Evolutionary conservation across 768 basidiomycete species (phyloP).

Genomic region (Glaciozyma martinii): DNA sequence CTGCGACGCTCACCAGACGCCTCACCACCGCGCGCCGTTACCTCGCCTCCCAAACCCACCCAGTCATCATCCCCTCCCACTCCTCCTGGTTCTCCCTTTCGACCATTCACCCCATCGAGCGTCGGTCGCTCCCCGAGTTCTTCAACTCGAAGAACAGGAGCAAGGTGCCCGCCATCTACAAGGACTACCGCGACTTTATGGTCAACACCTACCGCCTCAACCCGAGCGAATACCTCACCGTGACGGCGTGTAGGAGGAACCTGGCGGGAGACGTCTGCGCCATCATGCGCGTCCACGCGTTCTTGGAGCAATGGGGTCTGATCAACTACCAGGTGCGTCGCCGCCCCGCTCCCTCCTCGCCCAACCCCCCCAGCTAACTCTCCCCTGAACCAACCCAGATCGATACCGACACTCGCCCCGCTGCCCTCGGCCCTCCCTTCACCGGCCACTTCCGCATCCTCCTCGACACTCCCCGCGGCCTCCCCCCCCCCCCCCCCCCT

Average conservation of each 20-base stretch:
- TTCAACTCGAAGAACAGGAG: slow-evolving; percentile 90
- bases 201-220: slow-evolving; percentile 93
- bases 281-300: slow-evolving; percentile 97
- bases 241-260: slow-evolving; percentile 92
- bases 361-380: not conserved
- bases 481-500: slow-evolving; percentile 68
- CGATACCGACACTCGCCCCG: slow-evolving; percentile 90
- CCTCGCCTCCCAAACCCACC: slow-evolving; percentile 88
- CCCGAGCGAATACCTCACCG: slow-evolving; percentile 89
- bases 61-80: slow-evolving; percentile 93
- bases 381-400: slow-evolving; percentile 50
- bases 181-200: slow-evolving; percentile 99
- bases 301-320: slow-evolving; percentile 97
- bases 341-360: not conserved
- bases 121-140: slow-evolving; percentile 89
- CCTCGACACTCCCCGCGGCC: slow-evolving; percentile 89
- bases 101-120: slow-evolving; percentile 83
- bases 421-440: slow-evolving; percentile 89
- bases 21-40: slow-evolving; percentile 61
- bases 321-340: slow-evolving; percentile 88
- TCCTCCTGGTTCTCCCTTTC: slow-evolving; percentile 97
- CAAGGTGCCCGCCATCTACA: slow-evolving; percentile 95
- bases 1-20: not conserved
- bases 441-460: slow-evolving; percentile 98
- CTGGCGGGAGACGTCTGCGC: slow-evolving; percentile 96